Base-by-base conservation (phyloP, 2,329 filamentous ascomycete species). In the Microdochium trichocladiopsis region DNA sequence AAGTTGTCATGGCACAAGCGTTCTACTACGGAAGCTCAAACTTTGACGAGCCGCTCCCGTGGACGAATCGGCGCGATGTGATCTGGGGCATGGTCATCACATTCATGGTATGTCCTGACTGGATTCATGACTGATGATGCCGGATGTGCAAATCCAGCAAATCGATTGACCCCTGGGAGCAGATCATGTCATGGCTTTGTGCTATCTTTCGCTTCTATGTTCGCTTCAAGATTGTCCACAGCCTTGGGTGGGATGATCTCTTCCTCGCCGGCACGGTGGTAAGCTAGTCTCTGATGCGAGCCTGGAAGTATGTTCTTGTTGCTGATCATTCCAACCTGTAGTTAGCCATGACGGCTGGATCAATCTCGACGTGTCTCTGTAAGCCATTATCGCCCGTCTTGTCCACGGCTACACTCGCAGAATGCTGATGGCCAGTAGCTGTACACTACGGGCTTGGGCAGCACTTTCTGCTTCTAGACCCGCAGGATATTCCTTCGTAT, bases 111-210 rank as follows among this genome's bases (percentile, higher is more conserved):
- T 8, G 28, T 31, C 28, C 28, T 31, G 8, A 31, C 28, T 31
- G n/a, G n/a, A n/a, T n/a, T n/a, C n/a, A n/a, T n/a, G n/a, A n/a
- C n/a, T n/a, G n/a, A n/a, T n/a, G n/a, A n/a, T n/a, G n/a, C n/a
- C n/a, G n/a, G n/a, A n/a, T n/a, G n/a, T n/a, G n/a, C n/a, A n/a
- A n/a, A n/a, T n/a, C n/a, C n/a, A n/a, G n/a, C n/a, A n/a, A n/a
- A n/a, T n/a, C n/a, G n/a, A n/a, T n/a, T n/a, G 37, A 9, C 9
- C 16, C n/a, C n/a, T 45, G 37, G 8, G 49, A 37, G 6, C 41
- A 68, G 66, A 33, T 59, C n/a, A 8, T 66, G 8, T 59, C 64
- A 3, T 66, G 62, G 62, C 37, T 65, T 28, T 67, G 60, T 48
- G 63, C 65, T 45, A 53, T 51, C 10, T 52, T 65, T 49, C 57